phyloP scores from a whole-genome alignment of 169 alveolate species.

The Babesia caballi region DNA sequence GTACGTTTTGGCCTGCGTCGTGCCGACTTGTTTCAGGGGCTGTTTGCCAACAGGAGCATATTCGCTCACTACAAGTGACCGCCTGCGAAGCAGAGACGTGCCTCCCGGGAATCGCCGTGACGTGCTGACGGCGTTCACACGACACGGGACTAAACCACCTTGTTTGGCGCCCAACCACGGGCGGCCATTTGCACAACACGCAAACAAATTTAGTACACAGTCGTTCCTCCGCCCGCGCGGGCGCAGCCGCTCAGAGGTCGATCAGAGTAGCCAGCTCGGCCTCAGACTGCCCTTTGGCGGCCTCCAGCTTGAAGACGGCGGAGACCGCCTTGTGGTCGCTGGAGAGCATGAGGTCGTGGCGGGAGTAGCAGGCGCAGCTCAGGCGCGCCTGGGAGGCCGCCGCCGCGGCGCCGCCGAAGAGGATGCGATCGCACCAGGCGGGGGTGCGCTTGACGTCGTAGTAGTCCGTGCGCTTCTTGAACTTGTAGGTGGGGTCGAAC shows the following conservation, averaged over 20 bases:
- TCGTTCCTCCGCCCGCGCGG: background rate
- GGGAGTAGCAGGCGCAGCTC: slow-evolving; percentile 50
- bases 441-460: slow-evolving; percentile 89
- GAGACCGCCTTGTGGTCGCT: slow-evolving; percentile 83
- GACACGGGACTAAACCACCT: too few relatives aligned
- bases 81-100: background rate
- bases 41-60: background rate
- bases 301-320: slow-evolving; percentile 58
- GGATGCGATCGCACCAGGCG: slow-evolving; percentile 80
- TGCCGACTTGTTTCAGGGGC: background rate
- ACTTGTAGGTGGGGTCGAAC: slow-evolving; percentile 91
- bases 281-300: background rate
- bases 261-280: background rate
- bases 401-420: slow-evolving; percentile 17
- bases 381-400: background rate
- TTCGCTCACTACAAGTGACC: slow-evolving; percentile 4
- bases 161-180: too few relatives aligned
- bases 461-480: slow-evolving; percentile 75
- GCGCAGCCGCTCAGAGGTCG: slow-evolving; percentile 4
- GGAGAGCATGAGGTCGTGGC: slow-evolving; percentile 69
- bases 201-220: background rate
- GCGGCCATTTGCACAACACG: background rate
- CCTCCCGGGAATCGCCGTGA: too few relatives aligned
- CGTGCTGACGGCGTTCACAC: background rate
- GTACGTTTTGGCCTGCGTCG: background rate